A percentile compares a stretch with the other conserved stretches of the same genome.
Conservation (phyloP, 1,139 yeast species). For the Nakaseomyces bracarensis region DNA sequence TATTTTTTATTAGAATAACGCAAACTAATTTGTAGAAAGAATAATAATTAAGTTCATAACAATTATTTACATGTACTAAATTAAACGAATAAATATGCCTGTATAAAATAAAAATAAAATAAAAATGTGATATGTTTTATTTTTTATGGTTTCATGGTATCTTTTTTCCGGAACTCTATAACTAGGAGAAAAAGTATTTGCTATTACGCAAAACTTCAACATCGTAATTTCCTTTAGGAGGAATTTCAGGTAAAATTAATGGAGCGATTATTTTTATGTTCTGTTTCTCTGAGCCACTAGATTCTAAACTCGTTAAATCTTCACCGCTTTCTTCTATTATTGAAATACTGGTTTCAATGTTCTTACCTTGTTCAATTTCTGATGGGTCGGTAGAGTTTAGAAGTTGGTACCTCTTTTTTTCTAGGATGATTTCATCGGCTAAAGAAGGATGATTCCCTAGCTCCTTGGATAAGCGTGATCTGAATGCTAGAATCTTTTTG, state of each 20-base stretch:
- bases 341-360: constrained; percentile 68
- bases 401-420: constrained; percentile 52
- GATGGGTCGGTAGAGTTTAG: constrained; percentile 46
- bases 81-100: constrained; percentile 3
- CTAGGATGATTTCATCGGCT: constrained; percentile 67
- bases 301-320: constrained; percentile 14
- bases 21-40: background rate
- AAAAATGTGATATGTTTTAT: background rate
- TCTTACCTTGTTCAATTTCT: constrained; percentile 43
- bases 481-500: constrained; percentile 40
- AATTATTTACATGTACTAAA: constrained; percentile 5
- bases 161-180: constrained; percentile 4
- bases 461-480: constrained; percentile 42
- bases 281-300: constrained; percentile 21
- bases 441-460: constrained; percentile 54
- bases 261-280: constrained; percentile 45
- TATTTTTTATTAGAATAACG: no score
- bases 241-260: constrained; percentile 63
- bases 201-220: constrained; percentile 65
- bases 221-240: constrained; percentile 77
- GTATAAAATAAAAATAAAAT: constrained; percentile 7
- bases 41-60: constrained; percentile 1
- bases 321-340: constrained; percentile 37
- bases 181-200: constrained; percentile 60
- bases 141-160: background rate